Percentiles rank a stretch among this genome's conserved stretches.
phyloP scores from a whole-genome alignment of 2,329 filamentous ascomycete genomes.

The Alternaria tenuissima region DNA sequence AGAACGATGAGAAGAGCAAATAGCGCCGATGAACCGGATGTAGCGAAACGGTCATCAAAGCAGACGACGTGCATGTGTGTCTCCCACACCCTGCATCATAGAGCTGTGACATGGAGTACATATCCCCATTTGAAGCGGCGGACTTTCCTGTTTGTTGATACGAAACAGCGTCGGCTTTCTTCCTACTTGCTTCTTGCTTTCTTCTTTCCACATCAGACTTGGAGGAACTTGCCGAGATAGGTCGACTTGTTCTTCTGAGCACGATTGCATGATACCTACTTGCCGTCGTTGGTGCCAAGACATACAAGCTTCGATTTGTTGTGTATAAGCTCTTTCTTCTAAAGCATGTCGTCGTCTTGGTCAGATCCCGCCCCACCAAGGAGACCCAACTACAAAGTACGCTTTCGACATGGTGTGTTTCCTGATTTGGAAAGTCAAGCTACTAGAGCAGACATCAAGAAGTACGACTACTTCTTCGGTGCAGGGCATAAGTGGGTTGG shows the following conservation, averaged over 20 bases:
- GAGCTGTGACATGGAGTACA: constrained; percentile 8
- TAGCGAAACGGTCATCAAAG: constrained; percentile 2
- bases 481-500: constrained; percentile 25
- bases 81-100: not conserved
- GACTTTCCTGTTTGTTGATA: not conserved
- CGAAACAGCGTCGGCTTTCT: not conserved
- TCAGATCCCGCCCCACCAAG: constrained; percentile 11
- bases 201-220: not conserved
- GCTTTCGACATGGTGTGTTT: constrained; percentile 32
- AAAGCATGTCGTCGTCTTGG: not conserved
- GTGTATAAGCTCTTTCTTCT: not conserved
- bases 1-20: constrained; percentile 15
- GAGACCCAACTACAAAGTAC: constrained; percentile 28
- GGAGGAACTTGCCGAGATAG: constrained; percentile 1
- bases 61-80: not conserved
- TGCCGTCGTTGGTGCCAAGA: not conserved
- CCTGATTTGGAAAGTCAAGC: constrained; percentile 23
- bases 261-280: not conserved
- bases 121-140: constrained; percentile 8
- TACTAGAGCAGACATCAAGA: constrained; percentile 33
- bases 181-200: not conserved
- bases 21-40: not conserved
- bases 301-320: not conserved
- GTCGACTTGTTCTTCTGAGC: not conserved
- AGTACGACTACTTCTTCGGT: constrained; percentile 37